phyloP scores from a whole-genome alignment of 73 alveolate genomes.

The Breviolum minutum region DNA sequence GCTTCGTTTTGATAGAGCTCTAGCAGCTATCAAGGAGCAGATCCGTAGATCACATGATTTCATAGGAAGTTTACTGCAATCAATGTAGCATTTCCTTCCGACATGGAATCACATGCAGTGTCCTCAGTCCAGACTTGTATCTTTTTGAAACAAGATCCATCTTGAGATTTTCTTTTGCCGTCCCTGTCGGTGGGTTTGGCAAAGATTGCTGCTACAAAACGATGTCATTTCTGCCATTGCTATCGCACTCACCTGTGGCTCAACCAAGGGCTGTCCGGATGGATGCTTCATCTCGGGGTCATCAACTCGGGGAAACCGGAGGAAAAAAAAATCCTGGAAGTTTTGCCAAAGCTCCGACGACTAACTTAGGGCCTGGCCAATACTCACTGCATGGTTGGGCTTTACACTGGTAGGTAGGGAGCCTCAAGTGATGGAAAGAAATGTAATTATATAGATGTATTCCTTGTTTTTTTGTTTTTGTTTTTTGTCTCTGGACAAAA shows the following conservation, averaged over 20 bases:
- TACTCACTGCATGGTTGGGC: slow-evolving; percentile 81
- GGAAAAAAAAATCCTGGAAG: background rate
- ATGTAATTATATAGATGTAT: background rate
- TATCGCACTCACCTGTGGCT: background rate
- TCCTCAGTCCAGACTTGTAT: background rate
- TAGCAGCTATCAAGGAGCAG: background rate
- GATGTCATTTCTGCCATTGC: background rate
- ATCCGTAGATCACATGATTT: background rate
- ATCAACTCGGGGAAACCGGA: background rate
- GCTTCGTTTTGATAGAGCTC: background rate
- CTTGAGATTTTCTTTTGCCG: no score
- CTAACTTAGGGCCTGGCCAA: slow-evolving; percentile 59
- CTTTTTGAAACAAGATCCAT: no score
- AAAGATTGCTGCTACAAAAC: no score
- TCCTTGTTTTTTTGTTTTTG: no score
- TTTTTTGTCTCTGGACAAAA: background rate
- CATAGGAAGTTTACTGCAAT: background rate
- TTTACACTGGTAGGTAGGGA: slow-evolving; percentile 48
- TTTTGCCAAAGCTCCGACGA: background rate
- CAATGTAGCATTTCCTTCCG: background rate
- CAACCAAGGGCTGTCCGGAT: slow-evolving; percentile 2
- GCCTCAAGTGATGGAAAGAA: background rate
- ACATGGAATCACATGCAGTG: slow-evolving; percentile 11
- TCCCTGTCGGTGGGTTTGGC: no score
- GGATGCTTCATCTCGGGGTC: slow-evolving; percentile 33